A percentile compares a stretch with the other conserved stretches of the same genome.
Conservation (phyloP, 164 flowering plant genomes). For the Nymphaea colorata region DNA sequence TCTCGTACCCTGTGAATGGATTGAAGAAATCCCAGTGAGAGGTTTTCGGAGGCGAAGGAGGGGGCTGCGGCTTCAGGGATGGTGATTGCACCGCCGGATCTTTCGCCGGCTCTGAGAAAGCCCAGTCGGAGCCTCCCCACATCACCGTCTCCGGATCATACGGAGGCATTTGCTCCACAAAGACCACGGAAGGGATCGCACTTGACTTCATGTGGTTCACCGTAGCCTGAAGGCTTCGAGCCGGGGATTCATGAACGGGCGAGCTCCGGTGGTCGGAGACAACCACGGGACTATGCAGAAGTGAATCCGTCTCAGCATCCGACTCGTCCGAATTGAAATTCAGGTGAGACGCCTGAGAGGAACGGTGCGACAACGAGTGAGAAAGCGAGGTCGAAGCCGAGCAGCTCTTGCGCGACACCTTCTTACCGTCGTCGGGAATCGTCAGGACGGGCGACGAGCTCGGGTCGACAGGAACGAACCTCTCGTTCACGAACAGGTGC, state of each 20-base stretch:
- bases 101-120: conserved; percentile 5
- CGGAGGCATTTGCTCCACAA: conserved; percentile 11
- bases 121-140: conserved; percentile 37
- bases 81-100: conserved; percentile 6
- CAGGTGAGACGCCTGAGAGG: conserved; percentile 37
- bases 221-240: conserved; percentile 10
- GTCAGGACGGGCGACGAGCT: conserved; percentile 59
- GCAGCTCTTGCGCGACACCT: conserved; percentile 12
- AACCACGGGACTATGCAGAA: conserved; percentile 22
- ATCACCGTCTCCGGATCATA: conserved; percentile 4
- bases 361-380: conserved; percentile 15
- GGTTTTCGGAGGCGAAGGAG: conserved; percentile 57
- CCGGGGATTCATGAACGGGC: conserved; percentile 1
- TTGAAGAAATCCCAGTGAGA: conserved; percentile 80
- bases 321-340: conserved; percentile 15
- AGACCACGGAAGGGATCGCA: conserved; percentile 30
- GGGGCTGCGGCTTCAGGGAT: conserved; percentile 9
- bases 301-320: conserved; percentile 8
- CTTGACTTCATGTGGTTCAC: conserved; percentile 56
- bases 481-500: conserved; percentile 56
- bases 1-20: conserved; percentile 40
- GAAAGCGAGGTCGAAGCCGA: conserved; percentile 36
- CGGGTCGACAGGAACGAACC: conserved; percentile 23
- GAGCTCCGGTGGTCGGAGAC: neutral
- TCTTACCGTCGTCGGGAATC: conserved; percentile 43